phyloP scores from a whole-genome alignment of 2,329 filamentous ascomycete species.

The Aspergillus sp. region DNA sequence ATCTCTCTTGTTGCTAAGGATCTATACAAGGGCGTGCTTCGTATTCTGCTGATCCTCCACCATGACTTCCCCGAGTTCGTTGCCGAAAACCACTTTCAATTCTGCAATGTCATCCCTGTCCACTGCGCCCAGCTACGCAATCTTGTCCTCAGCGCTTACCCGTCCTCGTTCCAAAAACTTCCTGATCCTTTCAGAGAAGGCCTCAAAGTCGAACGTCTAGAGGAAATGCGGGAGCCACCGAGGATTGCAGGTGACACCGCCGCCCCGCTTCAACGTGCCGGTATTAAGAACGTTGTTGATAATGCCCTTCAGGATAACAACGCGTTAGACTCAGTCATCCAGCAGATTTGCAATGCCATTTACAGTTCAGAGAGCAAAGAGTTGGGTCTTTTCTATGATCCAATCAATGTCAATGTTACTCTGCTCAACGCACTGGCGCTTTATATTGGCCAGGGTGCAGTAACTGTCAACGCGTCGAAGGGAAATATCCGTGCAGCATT shows the following conservation, averaged over 20 bases:
- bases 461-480: constrained; percentile 58
- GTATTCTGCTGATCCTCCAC: constrained; percentile 79
- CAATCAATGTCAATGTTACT: constrained; percentile 66
- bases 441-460: constrained; percentile 74
- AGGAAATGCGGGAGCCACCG: constrained; percentile 70
- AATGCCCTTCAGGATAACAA: constrained; percentile 55
- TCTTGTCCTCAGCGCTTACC: constrained; percentile 78
- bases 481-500: constrained; percentile 61
- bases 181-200: constrained; percentile 71
- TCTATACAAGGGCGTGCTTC: constrained; percentile 79
- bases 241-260: constrained; percentile 64
- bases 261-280: constrained; percentile 46
- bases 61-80: constrained; percentile 96
- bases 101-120: constrained; percentile 77
- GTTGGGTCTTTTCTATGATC: constrained; percentile 65
- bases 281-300: constrained; percentile 57
- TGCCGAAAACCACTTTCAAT: constrained; percentile 77
- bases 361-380: constrained; percentile 58
- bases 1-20: constrained; percentile 72
- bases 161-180: constrained; percentile 67
- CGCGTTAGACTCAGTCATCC: constrained; percentile 67
- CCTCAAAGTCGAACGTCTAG: constrained; percentile 72
- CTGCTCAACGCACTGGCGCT: constrained; percentile 81
- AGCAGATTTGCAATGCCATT: constrained; percentile 73
- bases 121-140: constrained; percentile 88